These are phyloP conservation scores for Leccinum rimulosum DNA, from an alignment of 768 basidiomycete genomes.

Conservation along the genomic window DNA sequence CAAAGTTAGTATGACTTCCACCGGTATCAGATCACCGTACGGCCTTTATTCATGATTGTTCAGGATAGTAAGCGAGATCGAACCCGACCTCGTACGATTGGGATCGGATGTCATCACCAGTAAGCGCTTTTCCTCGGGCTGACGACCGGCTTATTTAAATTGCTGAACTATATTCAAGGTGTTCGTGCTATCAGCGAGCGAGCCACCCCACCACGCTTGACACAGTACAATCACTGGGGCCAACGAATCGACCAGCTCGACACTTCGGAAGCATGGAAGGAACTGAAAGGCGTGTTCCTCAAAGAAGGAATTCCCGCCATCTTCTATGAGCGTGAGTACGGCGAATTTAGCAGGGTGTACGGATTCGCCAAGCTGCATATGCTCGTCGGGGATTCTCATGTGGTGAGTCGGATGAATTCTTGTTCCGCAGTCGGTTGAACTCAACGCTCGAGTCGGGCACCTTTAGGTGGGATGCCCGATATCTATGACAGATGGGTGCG, in stretches of 20 bases:
- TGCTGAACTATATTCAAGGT: constrained; percentile 34
- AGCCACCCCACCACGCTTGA: constrained; percentile 48
- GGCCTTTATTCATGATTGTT: background rate
- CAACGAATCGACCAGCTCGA: constrained; percentile 59
- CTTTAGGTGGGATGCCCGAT: constrained; percentile 68
- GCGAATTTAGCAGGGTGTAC: constrained; percentile 58
- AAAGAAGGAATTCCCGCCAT: constrained; percentile 68
- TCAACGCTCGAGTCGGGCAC: background rate
- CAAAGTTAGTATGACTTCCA: constrained; percentile 34
- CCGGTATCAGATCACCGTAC: background rate
- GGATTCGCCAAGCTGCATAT: constrained; percentile 65
- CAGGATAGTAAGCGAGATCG: constrained; percentile 50
- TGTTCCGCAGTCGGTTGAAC: background rate
- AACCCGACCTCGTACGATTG: constrained; percentile 57
- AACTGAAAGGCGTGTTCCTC: constrained; percentile 58
- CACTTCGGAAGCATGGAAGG: constrained; percentile 73
- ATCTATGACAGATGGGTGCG: constrained; percentile 78
- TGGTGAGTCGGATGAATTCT: constrained; percentile 36
- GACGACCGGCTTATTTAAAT: background rate
- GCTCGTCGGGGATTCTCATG: constrained; percentile 61
- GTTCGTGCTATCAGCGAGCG: constrained; percentile 47
- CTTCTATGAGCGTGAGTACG: constrained; percentile 62
- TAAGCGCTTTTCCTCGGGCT: constrained; percentile 26
- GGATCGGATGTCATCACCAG: constrained; percentile 55
- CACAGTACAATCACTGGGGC: constrained; percentile 78